phyloP scores from a whole-genome alignment of 2,329 filamentous ascomycete species.

The Colletotrichum horii region DNA sequence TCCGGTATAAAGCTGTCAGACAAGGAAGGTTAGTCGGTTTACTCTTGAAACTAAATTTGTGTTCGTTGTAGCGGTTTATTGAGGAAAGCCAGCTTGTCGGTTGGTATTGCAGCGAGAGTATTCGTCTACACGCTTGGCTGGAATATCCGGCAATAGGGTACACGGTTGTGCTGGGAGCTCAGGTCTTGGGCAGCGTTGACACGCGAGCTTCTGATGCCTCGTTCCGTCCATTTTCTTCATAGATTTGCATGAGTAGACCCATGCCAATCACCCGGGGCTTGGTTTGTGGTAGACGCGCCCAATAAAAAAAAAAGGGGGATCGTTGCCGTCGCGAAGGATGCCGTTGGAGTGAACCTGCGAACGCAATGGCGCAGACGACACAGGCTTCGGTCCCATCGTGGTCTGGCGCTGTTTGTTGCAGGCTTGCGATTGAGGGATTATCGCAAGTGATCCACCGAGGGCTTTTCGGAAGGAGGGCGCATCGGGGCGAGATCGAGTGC shows the following conservation, averaged over 20 bases:
- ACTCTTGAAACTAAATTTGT: conserved; percentile 1
- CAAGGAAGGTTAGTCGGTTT: conserved; percentile 23
- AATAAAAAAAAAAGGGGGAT: not conserved
- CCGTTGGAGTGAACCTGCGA: not conserved
- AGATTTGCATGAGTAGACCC: not conserved
- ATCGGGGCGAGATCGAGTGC: not conserved
- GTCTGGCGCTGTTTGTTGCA: not conserved
- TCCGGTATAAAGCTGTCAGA: conserved; percentile 19
- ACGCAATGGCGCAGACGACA: not conserved
- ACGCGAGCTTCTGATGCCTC: not conserved
- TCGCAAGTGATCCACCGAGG: not conserved
- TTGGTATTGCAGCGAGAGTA: not conserved
- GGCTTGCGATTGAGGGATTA: not conserved
- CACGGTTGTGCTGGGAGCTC: not conserved
- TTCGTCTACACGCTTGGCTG: not conserved
- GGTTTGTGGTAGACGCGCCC: not conserved
- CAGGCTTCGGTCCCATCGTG: not conserved
- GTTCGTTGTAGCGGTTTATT: conserved; percentile 4
- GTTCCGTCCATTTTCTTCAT: not conserved
- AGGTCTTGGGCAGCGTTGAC: not conserved
- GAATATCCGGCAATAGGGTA: not conserved
- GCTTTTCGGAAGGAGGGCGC: not conserved
- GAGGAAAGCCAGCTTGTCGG: not conserved
- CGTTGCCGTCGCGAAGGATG: not conserved
- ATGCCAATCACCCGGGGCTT: not conserved